A percentile compares a stretch with the other conserved stretches of the same genome.
These are phyloP conservation scores for Seminavis robusta DNA, from an alignment of 108 stramenopile species.

Conservation along the genomic window DNA sequence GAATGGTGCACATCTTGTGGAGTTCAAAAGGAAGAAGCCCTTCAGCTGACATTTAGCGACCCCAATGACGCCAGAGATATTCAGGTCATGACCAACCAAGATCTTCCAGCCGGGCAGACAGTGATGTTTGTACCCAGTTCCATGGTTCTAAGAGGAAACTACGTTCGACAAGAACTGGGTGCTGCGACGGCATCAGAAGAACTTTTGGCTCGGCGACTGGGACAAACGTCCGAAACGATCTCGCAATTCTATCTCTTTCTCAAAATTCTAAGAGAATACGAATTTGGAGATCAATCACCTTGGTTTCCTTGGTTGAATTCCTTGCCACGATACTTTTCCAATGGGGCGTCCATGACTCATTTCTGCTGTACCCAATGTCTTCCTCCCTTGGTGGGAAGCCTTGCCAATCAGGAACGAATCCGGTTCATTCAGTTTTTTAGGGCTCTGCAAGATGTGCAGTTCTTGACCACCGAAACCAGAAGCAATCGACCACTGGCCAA, in stretches of 20 bases:
- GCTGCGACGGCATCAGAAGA: too few relatives aligned
- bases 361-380: slow-evolving; percentile 20
- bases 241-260: slow-evolving; percentile 30
- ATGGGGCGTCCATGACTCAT: slow-evolving; percentile 44
- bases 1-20: slow-evolving; percentile 28
- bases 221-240: slow-evolving; percentile 17
- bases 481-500: slow-evolving; percentile 3
- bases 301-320: slow-evolving; percentile 53
- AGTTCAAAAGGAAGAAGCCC: slow-evolving; percentile 37
- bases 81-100: slow-evolving; percentile 21
- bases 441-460: slow-evolving; percentile 1
- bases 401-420: slow-evolving; percentile 14
- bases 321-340: slow-evolving; percentile 40
- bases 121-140: slow-evolving; percentile 44
- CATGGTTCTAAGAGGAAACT: slow-evolving; percentile 29
- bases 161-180: slow-evolving; percentile 35
- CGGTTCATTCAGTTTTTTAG: slow-evolving; percentile 13
- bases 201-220: slow-evolving; percentile 19
- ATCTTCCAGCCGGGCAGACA: slow-evolving; percentile 31
- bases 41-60: slow-evolving; percentile 41
- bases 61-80: slow-evolving; percentile 26
- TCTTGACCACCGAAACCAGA: slow-evolving; percentile 2
- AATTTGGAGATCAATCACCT: slow-evolving; percentile 35
- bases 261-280: slow-evolving; percentile 36
- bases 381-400: slow-evolving; percentile 3